phyloP scores from a whole-genome alignment of 1,284 basidiomycete genomes.

The Malassezia furfur region DNA sequence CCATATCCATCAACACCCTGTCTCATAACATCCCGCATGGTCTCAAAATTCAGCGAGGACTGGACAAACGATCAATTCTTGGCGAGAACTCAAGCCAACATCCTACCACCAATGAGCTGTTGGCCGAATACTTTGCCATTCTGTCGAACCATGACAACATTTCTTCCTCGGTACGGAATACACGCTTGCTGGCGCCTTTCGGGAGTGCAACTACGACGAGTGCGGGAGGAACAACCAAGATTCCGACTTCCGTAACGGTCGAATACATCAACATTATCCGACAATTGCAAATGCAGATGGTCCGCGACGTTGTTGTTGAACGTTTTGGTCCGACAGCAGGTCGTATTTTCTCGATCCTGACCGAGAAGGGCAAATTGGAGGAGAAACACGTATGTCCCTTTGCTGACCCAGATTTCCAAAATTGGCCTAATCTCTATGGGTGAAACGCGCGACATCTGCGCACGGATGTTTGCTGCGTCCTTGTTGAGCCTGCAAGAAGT shows the following conservation, averaged over 20 bases:
- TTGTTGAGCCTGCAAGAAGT: conserved; percentile 43
- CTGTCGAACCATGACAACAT: conserved; percentile 70
- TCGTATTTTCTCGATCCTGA: conserved; percentile 68
- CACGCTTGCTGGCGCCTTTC: conserved; percentile 40
- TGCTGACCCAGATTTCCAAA: conserved; percentile 67
- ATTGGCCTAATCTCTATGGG: conserved; percentile 81
- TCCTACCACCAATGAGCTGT: conserved; percentile 28
- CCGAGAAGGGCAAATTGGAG: conserved; percentile 85
- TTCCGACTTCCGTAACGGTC: conserved; percentile 54
- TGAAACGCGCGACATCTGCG: conserved; percentile 71
- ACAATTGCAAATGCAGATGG: conserved; percentile 62
- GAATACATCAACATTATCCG: conserved; percentile 70
- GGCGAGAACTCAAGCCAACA: conserved; percentile 14
- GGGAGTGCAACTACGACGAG: conserved; percentile 27
- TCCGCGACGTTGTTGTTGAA: conserved; percentile 72
- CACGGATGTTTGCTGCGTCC: conserved; percentile 55
- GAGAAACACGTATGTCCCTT: conserved; percentile 69
- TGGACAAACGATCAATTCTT: conserved; percentile 26
- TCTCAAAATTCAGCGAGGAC: conserved; percentile 53
- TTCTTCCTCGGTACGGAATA: conserved; percentile 59
- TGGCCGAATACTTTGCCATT: conserved; percentile 60
- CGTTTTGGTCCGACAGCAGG: conserved; percentile 77
- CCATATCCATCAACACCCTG: conserved; percentile 38
- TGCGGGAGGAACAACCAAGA: conserved; percentile 24
- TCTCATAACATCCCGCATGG: conserved; percentile 48